Evolutionary conservation across 208 protist species (phyloP), one percentile per base, ranked within the genome.

Genomic region (Wallacemonas rigidus): DNA sequence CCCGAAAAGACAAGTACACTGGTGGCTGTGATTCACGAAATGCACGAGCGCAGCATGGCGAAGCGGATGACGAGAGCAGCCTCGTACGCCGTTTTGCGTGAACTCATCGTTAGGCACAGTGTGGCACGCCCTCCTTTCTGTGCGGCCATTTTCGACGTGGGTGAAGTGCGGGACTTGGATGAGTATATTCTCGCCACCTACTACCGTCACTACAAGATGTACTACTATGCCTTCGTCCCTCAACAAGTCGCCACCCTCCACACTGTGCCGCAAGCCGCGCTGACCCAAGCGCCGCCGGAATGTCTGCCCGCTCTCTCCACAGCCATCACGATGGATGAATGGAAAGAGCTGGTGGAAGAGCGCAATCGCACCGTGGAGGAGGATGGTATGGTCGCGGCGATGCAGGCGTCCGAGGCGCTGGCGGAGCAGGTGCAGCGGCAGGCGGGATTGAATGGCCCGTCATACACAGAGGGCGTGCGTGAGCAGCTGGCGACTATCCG

Each of bases 121-220:
- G 90, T 96, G 8, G 79, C 86, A 43, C 89, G 92, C n/a, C 94
- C 92, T 9, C 94, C 94, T 2, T 98, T 91, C 73, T 91, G 83
- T 11, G 85, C 87, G 44, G 86, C 87, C 72, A 82, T 98, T 8
- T 97, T 98, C 73, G 84, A 77, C 68, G 57, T 95, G 2, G 74
- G 72, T 7, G 92, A 98, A 50, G 92, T 93, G 17, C 85, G 94
- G 50, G 89, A 88, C 26, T 83, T 98, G 51, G 89, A 93, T 60
- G 90, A 92, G 58, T 98, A 98, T 72, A 53, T 97, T 7, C 75
- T 97, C 35, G 76, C 70, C 44, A 95, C 90, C 40, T 98, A 98
- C 77, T 95, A 93, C 77, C 82, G 91, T 8, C 91, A 97, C 67
- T 98, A 96, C 74, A 98, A 96, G 76, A 93, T 98, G 87, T 98